Evolutionary conservation across 768 basidiomycete genomes (phyloP).

Genomic region (Daedalea quercina): DNA sequence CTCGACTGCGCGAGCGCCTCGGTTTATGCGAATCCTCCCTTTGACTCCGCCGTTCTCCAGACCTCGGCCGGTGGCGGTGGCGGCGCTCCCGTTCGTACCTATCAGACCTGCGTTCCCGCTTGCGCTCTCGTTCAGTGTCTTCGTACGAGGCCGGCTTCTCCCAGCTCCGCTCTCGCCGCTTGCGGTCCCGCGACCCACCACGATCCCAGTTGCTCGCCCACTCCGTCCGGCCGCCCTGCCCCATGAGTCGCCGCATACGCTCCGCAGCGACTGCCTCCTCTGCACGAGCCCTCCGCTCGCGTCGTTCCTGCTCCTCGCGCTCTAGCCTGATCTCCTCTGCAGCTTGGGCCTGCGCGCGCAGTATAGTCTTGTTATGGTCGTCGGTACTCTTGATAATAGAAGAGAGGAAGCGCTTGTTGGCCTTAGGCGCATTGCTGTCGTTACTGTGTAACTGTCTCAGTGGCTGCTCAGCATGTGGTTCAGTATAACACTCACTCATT

Average conservation of each 20-base stretch:
- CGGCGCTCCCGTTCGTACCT: slow-evolving; percentile 13
- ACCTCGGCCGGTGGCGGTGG: slow-evolving; percentile 25
- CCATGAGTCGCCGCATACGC: slow-evolving; percentile 36
- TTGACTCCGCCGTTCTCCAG: slow-evolving; percentile 16
- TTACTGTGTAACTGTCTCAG: slow-evolving; percentile 31
- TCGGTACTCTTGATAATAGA: slow-evolving; percentile 92
- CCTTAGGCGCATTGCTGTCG: slow-evolving; percentile 66
- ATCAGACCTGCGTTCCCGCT: slow-evolving; percentile 30
- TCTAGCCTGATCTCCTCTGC: slow-evolving; percentile 69
- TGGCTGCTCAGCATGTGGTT: neutral
- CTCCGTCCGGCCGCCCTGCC: slow-evolving; percentile 20
- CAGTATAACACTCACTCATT: slow-evolving; percentile 8
- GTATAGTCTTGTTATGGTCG: slow-evolving; percentile 87
- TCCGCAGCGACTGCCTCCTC: slow-evolving; percentile 73
- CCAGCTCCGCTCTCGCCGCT: slow-evolving; percentile 43
- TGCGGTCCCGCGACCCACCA: slow-evolving; percentile 37
- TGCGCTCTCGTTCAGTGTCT: slow-evolving; percentile 28
- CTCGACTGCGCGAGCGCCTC: slow-evolving; percentile 17
- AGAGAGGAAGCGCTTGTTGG: slow-evolving; percentile 78
- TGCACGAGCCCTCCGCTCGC: slow-evolving; percentile 57
- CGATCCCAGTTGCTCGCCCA: slow-evolving; percentile 39
- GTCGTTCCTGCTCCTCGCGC: slow-evolving; percentile 57
- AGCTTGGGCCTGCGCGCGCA: slow-evolving; percentile 65
- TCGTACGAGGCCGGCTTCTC: slow-evolving; percentile 42
- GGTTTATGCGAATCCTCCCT: slow-evolving; percentile 11